Percentiles rank a stretch among this genome's conserved stretches.
Evolutionary conservation across 1,284 basidiomycete genomes (phyloP).

Genomic region (Ustilago loliicola): DNA sequence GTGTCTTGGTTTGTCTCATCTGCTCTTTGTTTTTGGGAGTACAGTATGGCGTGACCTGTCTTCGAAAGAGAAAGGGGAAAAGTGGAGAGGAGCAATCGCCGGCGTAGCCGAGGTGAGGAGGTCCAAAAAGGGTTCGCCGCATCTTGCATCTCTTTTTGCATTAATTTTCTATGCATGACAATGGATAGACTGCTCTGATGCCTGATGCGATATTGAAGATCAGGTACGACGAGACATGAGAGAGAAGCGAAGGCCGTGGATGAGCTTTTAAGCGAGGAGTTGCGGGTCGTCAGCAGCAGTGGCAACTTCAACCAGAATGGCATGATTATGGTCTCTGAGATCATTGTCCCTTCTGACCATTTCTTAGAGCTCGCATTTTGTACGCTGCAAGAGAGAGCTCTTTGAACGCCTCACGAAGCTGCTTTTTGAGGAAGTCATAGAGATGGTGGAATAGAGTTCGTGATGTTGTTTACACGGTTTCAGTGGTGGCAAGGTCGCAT

Average conservation of each 20-base stretch:
- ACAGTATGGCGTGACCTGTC: constrained; percentile 1
- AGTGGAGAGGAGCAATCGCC: not conserved
- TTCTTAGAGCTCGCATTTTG: too few relatives aligned
- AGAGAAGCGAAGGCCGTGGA: not conserved
- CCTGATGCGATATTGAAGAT: not conserved
- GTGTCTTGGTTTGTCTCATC: constrained; percentile 5
- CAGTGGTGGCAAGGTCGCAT: not conserved
- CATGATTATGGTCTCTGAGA: not conserved
- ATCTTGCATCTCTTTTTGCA: constrained; percentile 1
- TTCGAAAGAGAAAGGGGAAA: not conserved
- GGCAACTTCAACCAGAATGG: not conserved
- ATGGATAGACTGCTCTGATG: not conserved
- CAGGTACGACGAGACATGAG: too few relatives aligned
- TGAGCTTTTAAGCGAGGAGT: not conserved
- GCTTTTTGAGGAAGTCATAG: too few relatives aligned
- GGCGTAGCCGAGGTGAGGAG: constrained; percentile 9
- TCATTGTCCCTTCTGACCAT: not conserved
- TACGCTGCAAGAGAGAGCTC: too few relatives aligned
- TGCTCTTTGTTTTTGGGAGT: not conserved
- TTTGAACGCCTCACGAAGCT: too few relatives aligned
- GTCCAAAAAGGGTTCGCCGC: constrained; percentile 8
- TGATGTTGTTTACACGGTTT: not conserved
- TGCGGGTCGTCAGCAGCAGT: not conserved
- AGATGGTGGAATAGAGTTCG: not conserved
- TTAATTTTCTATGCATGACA: not conserved